Base-by-base conservation (phyloP, 1,284 basidiomycete genomes). In the Cystobasidium pallidum region DNA sequence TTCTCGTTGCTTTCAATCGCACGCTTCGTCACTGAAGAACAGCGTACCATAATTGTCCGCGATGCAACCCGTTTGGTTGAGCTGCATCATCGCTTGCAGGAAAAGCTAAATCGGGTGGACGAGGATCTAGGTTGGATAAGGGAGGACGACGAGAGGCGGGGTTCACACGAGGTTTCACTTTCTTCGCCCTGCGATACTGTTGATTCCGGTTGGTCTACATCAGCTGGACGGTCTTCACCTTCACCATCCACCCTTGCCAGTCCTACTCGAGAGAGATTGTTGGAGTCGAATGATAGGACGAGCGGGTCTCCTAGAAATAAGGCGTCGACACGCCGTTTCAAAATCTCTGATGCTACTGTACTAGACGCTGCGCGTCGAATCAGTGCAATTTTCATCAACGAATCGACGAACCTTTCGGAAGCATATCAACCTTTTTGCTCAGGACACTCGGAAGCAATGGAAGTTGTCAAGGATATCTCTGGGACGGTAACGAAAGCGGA, bases 341-440 rank as follows among this genome's bases (percentile, higher is more conserved):
- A 63, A 24, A 64, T 47, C 17, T 63, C 59, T 28, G 68, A 71
- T 57, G 68, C 68, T 41, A 71, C 68, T 7, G 68, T 71, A 3
- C 57, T 59, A 1, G 68, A 71, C n/a, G 68, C 68, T n/a, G 68
- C 68, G 3, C n/a, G 68, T n/a, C 45, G 68, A 11, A 63, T 71
- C 34, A 62, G 47, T 45, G 19, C 68, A n/a, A 71, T 71, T 26
- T 71, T 54, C 51, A 24, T 32, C 10, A 26, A 65, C 41, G 54
- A 72, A 75, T 71, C 74, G 73, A 11, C 75, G 62, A n/a, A 88
- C 17, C 83, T 85, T 51, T 94, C 94, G 77, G 83, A 86, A 68
- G 84, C 88, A 1, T 96, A 96, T 82, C 86, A 91, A 80, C 82
- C 85, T 13, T 95, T 92, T 77, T 95, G 93, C 78, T 86, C 91